Evolutionary conservation across 495 filamentous ascomycete genomes (phyloP).

Genomic region (Penicillium longicatenatum): DNA sequence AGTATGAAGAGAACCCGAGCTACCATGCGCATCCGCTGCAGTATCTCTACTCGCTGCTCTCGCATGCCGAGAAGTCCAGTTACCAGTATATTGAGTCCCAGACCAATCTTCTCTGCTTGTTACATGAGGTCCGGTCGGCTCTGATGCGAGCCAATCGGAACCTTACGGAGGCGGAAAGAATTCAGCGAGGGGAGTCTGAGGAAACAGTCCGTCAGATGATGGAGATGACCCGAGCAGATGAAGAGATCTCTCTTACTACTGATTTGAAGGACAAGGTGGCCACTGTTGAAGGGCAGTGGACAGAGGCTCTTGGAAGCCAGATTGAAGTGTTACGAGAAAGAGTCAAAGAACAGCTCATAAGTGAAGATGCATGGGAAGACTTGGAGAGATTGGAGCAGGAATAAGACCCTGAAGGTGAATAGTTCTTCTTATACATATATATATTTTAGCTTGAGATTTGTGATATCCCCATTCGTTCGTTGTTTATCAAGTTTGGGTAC

Average conservation of each 20-base stretch:
- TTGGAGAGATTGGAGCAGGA: conserved; percentile 48
- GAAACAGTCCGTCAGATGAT: conserved; percentile 55
- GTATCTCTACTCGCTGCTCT: conserved; percentile 81
- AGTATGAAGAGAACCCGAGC: conserved; percentile 82
- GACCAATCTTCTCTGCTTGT: conserved; percentile 85
- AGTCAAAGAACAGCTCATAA: conserved; percentile 64
- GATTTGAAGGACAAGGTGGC: conserved; percentile 90
- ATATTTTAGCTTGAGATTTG: conserved; percentile 18
- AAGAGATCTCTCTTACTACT: conserved; percentile 71
- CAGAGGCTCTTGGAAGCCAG: conserved; percentile 63
- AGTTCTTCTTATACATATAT: conserved; percentile 15
- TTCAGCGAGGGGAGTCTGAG: conserved; percentile 56
- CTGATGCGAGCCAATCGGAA: conserved; percentile 62
- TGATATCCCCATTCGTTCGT: conserved; percentile 36
- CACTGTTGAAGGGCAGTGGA: conserved; percentile 87
- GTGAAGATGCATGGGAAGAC: conserved; percentile 76
- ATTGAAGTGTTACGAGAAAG: conserved; percentile 56
- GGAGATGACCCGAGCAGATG: conserved; percentile 60
- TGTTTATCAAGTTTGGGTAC: conserved; percentile 17
- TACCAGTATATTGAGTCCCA: conserved; percentile 97
- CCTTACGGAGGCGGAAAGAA: conserved; percentile 57
- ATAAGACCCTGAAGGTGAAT: conserved; percentile 4
- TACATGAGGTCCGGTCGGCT: conserved; percentile 89
- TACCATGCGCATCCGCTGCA: conserved; percentile 80
- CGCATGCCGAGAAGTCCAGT: conserved; percentile 83